These are phyloP conservation scores for Excoecaria cochinchinensis DNA, from an alignment of 345 rosid species.

Conservation along the genomic window DNA sequence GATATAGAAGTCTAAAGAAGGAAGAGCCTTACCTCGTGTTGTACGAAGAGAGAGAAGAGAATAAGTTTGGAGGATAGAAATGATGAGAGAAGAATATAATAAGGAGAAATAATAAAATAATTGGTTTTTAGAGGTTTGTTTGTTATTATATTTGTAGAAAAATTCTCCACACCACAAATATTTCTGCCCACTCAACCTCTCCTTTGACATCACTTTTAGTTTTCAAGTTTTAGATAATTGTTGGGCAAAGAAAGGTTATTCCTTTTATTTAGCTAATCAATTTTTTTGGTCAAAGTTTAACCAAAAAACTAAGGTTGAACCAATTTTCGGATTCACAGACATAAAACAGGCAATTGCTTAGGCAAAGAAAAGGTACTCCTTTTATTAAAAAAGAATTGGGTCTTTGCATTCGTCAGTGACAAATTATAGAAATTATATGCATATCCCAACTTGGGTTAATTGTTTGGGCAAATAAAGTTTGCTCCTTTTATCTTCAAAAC, in stretches of 20 bases:
- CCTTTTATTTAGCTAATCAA: neutral
- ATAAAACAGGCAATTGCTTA: too few relatives aligned
- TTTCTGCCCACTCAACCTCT: neutral
- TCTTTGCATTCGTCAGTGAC: too few relatives aligned
- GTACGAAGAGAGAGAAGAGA: neutral
- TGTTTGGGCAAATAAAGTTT: too few relatives aligned
- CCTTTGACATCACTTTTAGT: too few relatives aligned
- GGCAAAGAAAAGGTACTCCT: too few relatives aligned
- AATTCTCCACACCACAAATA: constrained; percentile 1
- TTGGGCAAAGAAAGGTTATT: neutral
- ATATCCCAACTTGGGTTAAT: too few relatives aligned
- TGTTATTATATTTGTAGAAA: neutral
- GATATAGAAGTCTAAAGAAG: neutral
- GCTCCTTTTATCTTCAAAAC: too few relatives aligned
- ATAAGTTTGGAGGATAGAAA: too few relatives aligned
- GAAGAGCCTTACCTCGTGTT: neutral
- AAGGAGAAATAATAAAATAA: neutral
- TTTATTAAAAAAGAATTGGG: too few relatives aligned
- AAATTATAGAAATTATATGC: too few relatives aligned
- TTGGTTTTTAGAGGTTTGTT: neutral
- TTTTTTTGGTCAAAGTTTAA: neutral
- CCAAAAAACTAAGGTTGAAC: too few relatives aligned
- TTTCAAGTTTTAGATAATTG: neutral
- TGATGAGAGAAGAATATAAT: neutral
- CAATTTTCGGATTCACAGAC: too few relatives aligned